Base-by-base conservation (phyloP, 2,329 filamentous ascomycete species). In the Arthrobotrys entomopaga region DNA sequence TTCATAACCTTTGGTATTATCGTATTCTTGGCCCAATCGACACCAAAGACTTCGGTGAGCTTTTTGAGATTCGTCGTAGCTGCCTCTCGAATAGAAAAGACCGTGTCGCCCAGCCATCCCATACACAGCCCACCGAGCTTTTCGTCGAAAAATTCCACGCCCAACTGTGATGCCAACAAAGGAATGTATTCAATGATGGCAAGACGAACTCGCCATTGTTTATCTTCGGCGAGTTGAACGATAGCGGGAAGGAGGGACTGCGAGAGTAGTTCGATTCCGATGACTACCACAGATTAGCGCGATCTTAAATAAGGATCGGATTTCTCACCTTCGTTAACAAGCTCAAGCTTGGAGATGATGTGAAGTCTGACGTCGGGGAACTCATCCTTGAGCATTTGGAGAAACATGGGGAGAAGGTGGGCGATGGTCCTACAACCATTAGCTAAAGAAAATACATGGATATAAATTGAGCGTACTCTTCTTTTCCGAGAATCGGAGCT, bases 141-240 rank as follows among this genome's bases (percentile, higher is more conserved):
- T 83, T 99, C 95, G 79, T 99, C 93, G 80, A 99, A 99, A 86
- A 99, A 99, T 81, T 96, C 89, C 60, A 98, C 93, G 56, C 95
- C 95, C 11, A 99, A 87, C 82, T 99, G 95, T 80, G 92, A 95
- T 63, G 95, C 95, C 72, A 99, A 88, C 67, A 99, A 87, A 29
- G 95, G 95, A 79, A 99, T 97, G 84, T 99, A 98, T 86, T 99
- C 94, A 82, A 99, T 99, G 81, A 99, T 99, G 74, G 95, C 95
- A 78, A 99, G 87, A 78, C 95, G 91, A 74, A 99, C 95, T 80
- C 95, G 90, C 95, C 95, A 99, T 85, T 98, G 93, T 87, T 99
- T 99, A 83, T 99, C 95, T 83, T 98, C 95, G 65, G 95, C 95
- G 79, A 99, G 87, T 82, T 98, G 93, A 38, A 98, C 93, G 80